phyloP scores from a whole-genome alignment of 345 rosid species.

The Barbarea vulgaris region DNA sequence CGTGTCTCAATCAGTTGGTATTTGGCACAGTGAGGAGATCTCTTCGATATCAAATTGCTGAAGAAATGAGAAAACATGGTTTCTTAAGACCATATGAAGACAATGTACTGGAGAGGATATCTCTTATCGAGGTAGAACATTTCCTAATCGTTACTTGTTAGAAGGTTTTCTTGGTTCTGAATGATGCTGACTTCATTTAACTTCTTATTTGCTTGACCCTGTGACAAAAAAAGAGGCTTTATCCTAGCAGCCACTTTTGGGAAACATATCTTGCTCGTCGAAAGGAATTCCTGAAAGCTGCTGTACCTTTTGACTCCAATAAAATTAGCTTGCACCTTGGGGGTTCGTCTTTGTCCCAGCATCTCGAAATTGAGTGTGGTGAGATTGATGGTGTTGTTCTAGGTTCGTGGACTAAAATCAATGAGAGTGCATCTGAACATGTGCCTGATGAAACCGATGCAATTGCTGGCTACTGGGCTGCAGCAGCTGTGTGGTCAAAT shows the following conservation, averaged over 20 bases:
- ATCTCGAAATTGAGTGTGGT: slow-evolving; percentile 73
- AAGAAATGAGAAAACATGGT: slow-evolving; percentile 76
- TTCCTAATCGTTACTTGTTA: slow-evolving; percentile 25
- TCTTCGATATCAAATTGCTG: slow-evolving; percentile 71
- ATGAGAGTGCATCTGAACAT: slow-evolving; percentile 54
- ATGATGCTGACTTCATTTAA: slow-evolving; percentile 39
- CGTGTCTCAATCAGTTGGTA: slow-evolving; percentile 82
- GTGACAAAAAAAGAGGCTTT: slow-evolving; percentile 74
- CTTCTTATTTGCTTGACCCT: slow-evolving; percentile 34
- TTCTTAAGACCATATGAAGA: slow-evolving; percentile 76
- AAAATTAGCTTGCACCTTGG: slow-evolving; percentile 53
- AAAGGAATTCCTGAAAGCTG: slow-evolving; percentile 46
- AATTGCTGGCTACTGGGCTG: slow-evolving; percentile 88
- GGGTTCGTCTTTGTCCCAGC: slow-evolving; percentile 47
- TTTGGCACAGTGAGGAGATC: slow-evolving; percentile 90
- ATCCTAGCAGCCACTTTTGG: slow-evolving; percentile 96
- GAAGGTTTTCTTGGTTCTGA: slow-evolving; percentile 21
- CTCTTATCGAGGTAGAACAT: slow-evolving; percentile 78
- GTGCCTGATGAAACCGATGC: slow-evolving; percentile 59
- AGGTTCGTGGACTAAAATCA: slow-evolving; percentile 80
- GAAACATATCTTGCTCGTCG: slow-evolving; percentile 66
- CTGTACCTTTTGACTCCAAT: slow-evolving; percentile 44
- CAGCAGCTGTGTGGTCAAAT: slow-evolving; percentile 91
- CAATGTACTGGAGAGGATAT: slow-evolving; percentile 73
- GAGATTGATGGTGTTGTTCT: slow-evolving; percentile 95